Conservation (phyloP, 768 basidiomycete species). For the Tylopilus plumbeoviolaceoides region DNA sequence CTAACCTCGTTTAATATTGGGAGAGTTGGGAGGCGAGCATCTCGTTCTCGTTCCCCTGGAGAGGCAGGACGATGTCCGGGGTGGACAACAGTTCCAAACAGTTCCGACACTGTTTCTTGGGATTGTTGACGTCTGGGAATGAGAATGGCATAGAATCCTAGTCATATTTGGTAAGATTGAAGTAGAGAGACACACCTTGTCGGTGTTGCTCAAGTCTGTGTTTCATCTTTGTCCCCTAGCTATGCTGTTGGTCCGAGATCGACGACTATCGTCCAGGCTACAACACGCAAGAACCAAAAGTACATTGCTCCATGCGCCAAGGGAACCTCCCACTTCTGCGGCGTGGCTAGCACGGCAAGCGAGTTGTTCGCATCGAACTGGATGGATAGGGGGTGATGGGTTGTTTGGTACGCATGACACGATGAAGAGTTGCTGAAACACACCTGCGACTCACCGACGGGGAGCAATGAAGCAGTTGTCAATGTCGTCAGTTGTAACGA, state of each 20-base stretch:
- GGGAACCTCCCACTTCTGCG: conserved; percentile 57
- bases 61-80: conserved; percentile 44
- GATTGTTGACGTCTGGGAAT: conserved; percentile 79
- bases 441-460: conserved; percentile 44
- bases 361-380: conserved; percentile 51
- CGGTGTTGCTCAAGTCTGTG: conserved; percentile 65
- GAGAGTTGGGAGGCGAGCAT: conserved; percentile 44
- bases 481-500: conserved; percentile 45
- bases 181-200: conserved; percentile 65
- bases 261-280: conserved; percentile 62
- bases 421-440: conserved; percentile 56
- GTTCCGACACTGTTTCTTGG: conserved; percentile 68
- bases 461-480: conserved; percentile 37
- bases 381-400: conserved; percentile 47
- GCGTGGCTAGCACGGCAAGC: conserved; percentile 37
- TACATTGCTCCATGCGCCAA: conserved; percentile 64
- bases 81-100: conserved; percentile 48
- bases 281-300: conserved; percentile 61
- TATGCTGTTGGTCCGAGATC: conserved; percentile 78
- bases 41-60: conserved; percentile 43
- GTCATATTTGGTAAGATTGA: conserved; percentile 70
- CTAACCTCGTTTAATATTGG: conserved; percentile 52
- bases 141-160: conserved; percentile 73
- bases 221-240: conserved; percentile 62
- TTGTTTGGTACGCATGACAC: conserved; percentile 58